Conservation (phyloP, 768 basidiomycete species). For the Tricholoma furcatifolium region DNA sequence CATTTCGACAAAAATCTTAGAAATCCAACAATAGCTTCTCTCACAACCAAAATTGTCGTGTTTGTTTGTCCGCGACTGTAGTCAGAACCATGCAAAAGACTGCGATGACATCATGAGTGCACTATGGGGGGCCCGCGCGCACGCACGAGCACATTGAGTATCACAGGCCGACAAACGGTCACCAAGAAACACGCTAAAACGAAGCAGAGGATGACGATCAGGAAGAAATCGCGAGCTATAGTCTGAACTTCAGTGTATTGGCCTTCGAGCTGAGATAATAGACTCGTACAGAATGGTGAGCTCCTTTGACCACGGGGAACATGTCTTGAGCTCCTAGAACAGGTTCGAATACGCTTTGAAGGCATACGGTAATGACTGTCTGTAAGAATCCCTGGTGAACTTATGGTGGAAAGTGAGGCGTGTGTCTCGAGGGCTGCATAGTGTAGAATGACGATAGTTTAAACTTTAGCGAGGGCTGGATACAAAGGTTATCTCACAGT, state of each 20-base stretch:
- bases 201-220: constrained; percentile 40
- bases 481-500: too few species aligned
- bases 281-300: constrained; percentile 9
- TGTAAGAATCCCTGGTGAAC: too few species aligned
- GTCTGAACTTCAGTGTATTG: not conserved
- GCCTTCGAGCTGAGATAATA: not conserved
- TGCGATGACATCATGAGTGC: not conserved
- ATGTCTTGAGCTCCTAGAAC: not conserved
- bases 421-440: too few species aligned
- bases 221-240: constrained; percentile 40
- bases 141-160: constrained; percentile 19
- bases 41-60: too few species aligned
- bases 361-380: too few species aligned
- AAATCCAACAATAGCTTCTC: too few species aligned
- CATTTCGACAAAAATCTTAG: too few species aligned
- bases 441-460: too few species aligned
- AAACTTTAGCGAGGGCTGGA: too few species aligned
- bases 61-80: too few species aligned
- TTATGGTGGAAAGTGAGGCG: too few species aligned
- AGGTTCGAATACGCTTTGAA: not conserved
- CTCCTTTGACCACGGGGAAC: not conserved
- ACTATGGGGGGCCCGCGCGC: too few species aligned
- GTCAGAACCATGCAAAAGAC: not conserved
- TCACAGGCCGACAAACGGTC: constrained; percentile 29
- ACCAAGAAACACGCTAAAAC: constrained; percentile 36